A percentile compares a stretch with the other conserved stretches of the same genome.
Conservation (phyloP, 108 stramenopile genomes). For the Stephanodiscus minutulus region DNA sequence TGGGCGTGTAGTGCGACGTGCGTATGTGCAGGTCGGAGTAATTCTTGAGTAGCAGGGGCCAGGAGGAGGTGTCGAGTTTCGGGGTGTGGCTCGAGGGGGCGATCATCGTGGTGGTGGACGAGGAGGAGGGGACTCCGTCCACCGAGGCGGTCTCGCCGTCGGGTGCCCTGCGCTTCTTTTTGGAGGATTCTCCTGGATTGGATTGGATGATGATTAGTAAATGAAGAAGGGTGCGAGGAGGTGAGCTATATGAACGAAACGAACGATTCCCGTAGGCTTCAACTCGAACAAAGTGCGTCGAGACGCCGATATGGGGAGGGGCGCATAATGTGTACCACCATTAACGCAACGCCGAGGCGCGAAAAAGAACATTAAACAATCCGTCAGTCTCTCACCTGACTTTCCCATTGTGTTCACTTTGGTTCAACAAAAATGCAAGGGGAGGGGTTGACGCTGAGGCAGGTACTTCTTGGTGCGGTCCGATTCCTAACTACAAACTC, state of each 20-base stretch:
- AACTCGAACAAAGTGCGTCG: too few relatives aligned
- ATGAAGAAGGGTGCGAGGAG: too few relatives aligned
- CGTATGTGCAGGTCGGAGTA: slow-evolving; percentile 96
- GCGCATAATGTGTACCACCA: not conserved
- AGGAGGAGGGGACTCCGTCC: slow-evolving; percentile 2
- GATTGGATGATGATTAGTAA: not conserved
- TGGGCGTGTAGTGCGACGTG: slow-evolving; percentile 98
- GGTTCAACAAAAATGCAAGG: slow-evolving; percentile 66
- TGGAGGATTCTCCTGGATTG: not conserved
- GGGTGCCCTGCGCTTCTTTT: not conserved
- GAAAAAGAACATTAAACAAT: not conserved
- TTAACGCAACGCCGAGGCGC: not conserved
- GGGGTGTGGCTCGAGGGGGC: slow-evolving; percentile 81
- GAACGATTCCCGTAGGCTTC: too few relatives aligned
- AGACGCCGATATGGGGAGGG: not conserved
- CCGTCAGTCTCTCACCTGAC: not conserved
- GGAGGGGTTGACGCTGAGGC: too few relatives aligned
- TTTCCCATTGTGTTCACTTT: not conserved
- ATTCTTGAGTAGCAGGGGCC: slow-evolving; percentile 99
- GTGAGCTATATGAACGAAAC: too few relatives aligned
- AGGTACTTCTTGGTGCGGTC: too few relatives aligned
- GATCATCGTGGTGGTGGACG: slow-evolving; percentile 65
- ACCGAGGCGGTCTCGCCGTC: not conserved
- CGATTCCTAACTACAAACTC: too few relatives aligned
- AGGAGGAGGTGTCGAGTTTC: slow-evolving; percentile 92